Evolutionary conservation across 202 grass and related monocot species (phyloP).

Genomic region (Schoenoplectus triqueter): DNA sequence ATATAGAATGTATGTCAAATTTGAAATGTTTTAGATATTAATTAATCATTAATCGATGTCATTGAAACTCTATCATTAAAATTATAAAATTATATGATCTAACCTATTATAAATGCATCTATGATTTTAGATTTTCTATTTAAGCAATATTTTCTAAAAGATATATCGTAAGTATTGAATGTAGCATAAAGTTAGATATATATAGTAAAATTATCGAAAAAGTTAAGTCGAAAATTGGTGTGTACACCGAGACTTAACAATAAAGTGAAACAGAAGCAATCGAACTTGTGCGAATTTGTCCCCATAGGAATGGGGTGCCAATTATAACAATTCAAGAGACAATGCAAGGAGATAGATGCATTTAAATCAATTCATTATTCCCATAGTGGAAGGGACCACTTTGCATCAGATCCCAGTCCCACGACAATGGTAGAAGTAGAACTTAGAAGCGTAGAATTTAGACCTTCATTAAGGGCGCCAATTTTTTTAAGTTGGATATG

Average conservation of each 20-base stretch:
- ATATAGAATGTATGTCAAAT: too few species aligned
- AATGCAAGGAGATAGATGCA: not conserved
- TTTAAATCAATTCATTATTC: not conserved
- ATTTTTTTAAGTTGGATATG: not conserved
- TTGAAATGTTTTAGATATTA: too few species aligned
- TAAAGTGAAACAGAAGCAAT: not conserved
- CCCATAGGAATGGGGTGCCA: not conserved
- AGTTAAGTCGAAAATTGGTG: too few species aligned
- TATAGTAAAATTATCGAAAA: too few species aligned
- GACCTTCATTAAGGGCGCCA: constrained; percentile 14
- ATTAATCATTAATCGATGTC: too few species aligned
- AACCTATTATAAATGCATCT: too few species aligned
- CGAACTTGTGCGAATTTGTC: not conserved
- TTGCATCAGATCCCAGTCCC: not conserved
- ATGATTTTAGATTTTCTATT: too few species aligned
- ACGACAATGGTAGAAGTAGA: not conserved
- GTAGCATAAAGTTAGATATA: too few species aligned
- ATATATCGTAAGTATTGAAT: too few species aligned
- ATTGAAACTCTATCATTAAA: too few species aligned
- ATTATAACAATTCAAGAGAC: not conserved
- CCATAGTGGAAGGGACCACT: not conserved
- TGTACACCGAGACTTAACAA: not conserved
- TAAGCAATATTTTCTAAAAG: too few species aligned
- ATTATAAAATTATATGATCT: too few species aligned
- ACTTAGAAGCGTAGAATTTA: not conserved